Conservation (phyloP, 2,329 filamentous ascomycete genomes). For the Colletotrichum coccodes region DNA sequence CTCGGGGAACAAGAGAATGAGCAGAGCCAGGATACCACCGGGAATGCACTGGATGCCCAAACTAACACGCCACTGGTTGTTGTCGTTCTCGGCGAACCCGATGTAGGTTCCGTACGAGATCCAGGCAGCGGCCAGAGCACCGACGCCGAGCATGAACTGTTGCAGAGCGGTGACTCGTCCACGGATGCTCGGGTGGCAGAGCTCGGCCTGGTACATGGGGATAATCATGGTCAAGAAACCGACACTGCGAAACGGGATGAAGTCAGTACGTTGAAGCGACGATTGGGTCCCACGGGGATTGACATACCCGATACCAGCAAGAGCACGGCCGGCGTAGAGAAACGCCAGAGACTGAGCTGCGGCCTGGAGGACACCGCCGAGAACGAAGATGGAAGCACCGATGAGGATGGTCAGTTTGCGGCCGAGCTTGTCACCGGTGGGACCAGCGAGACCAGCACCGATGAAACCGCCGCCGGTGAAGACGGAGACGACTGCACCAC, state of each 20-base stretch:
- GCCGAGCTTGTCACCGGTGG: slow-evolving; percentile 71
- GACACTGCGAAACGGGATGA: slow-evolving; percentile 48
- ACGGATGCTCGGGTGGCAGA: slow-evolving; percentile 81
- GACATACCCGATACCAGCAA: slow-evolving; percentile 69
- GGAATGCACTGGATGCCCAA: slow-evolving; percentile 79
- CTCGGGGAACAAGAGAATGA: slow-evolving; percentile 79
- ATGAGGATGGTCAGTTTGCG: slow-evolving; percentile 77
- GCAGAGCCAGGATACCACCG: slow-evolving; percentile 68
- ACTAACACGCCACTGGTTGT: slow-evolving; percentile 47
- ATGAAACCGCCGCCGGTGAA: slow-evolving; percentile 84
- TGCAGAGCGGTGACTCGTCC: slow-evolving; percentile 80
- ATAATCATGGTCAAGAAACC: slow-evolving; percentile 52
- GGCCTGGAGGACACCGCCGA: slow-evolving; percentile 80
- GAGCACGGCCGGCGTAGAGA: slow-evolving; percentile 75
- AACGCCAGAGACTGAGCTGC: slow-evolving; percentile 68
- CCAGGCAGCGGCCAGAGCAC: slow-evolving; percentile 78
- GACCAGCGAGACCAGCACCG: slow-evolving; percentile 73
- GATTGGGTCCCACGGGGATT: neutral
- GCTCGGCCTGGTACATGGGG: slow-evolving; percentile 80
- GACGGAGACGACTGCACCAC: slow-evolving; percentile 78
- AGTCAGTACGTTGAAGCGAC: neutral
- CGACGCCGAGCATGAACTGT: slow-evolving; percentile 86
- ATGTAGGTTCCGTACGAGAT: slow-evolving; percentile 68
- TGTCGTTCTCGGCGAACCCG: slow-evolving; percentile 40
- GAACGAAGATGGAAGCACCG: slow-evolving; percentile 75